Percentiles rank a stretch among this genome's conserved stretches.
These are phyloP conservation scores for Penicillium palitans DNA, from an alignment of 2,329 filamentous ascomycete genomes.

Conservation along the genomic window DNA sequence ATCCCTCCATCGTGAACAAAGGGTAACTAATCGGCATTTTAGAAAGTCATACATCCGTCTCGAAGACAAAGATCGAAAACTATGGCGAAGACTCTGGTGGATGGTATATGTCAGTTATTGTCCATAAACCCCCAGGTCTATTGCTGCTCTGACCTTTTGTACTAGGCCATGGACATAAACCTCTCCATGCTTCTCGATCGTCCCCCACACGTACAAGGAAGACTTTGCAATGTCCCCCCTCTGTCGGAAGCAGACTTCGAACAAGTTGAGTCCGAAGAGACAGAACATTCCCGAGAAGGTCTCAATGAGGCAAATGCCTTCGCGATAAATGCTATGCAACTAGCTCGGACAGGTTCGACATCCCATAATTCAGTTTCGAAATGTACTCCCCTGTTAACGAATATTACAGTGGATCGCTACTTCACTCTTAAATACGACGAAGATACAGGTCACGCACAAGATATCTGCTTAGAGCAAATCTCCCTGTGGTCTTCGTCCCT, in stretches of 20 bases:
- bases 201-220: conserved; percentile 25
- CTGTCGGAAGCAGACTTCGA: conserved; percentile 23
- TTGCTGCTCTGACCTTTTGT: not conserved
- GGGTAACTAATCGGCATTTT: not conserved
- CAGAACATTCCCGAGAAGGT: not conserved
- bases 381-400: not conserved
- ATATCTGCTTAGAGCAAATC: conserved; percentile 17
- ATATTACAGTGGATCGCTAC: conserved; percentile 9
- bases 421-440: conserved; percentile 14
- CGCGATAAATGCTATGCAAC: conserved; percentile 12
- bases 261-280: not conserved
- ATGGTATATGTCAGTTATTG: conserved; percentile 18
- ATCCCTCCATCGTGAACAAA: not conserved
- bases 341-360: conserved; percentile 17
- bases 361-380: not conserved
- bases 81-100: conserved; percentile 27
- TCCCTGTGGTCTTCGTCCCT: conserved; percentile 12
- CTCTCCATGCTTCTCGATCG: conserved; percentile 25
- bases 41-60: conserved; percentile 19
- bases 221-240: conserved; percentile 23
- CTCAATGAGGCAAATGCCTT: conserved; percentile 7
- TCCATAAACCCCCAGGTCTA: not conserved
- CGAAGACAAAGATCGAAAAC: conserved; percentile 11
- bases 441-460: conserved; percentile 8
- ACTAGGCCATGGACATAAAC: conserved; percentile 20